Percentiles rank a stretch among this genome's conserved stretches.
phyloP scores from a whole-genome alignment of 345 rosid species.

The Salix udensis region DNA sequence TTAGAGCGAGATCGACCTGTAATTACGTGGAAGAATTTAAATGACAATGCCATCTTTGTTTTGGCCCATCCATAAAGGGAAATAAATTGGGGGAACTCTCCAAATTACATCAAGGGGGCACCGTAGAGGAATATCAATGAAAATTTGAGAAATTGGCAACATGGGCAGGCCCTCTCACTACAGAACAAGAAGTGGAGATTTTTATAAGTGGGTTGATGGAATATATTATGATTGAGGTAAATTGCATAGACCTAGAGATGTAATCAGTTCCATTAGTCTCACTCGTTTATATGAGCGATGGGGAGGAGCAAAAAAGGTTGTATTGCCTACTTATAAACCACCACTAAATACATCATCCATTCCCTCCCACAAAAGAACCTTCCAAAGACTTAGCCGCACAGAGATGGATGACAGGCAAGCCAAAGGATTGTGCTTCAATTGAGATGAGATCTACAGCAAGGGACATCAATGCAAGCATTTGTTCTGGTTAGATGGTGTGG shows the following conservation, averaged over 20 bases:
- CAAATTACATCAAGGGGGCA: background rate
- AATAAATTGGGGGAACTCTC: background rate
- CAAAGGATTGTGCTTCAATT: background rate
- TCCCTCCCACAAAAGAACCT: no score
- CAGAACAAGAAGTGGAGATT: background rate
- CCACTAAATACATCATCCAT: no score
- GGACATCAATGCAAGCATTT: background rate
- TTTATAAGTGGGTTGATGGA: background rate
- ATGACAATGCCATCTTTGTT: background rate
- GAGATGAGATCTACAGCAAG: background rate
- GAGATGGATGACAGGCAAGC: background rate
- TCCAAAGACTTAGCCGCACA: background rate
- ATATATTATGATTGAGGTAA: background rate
- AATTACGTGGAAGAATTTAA: background rate
- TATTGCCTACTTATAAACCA: no score
- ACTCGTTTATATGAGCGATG: no score
- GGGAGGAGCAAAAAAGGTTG: no score
- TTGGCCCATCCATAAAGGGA: background rate
- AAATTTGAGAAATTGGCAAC: background rate
- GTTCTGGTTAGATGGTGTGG: background rate
- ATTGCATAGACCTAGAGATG: background rate
- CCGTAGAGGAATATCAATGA: background rate
- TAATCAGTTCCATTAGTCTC: no score
- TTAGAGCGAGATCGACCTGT: background rate
- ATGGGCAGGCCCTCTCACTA: no score